These are phyloP conservation scores for Gleditsia sinensis DNA, from an alignment of 306 rosid species.

Conservation along the genomic window DNA sequence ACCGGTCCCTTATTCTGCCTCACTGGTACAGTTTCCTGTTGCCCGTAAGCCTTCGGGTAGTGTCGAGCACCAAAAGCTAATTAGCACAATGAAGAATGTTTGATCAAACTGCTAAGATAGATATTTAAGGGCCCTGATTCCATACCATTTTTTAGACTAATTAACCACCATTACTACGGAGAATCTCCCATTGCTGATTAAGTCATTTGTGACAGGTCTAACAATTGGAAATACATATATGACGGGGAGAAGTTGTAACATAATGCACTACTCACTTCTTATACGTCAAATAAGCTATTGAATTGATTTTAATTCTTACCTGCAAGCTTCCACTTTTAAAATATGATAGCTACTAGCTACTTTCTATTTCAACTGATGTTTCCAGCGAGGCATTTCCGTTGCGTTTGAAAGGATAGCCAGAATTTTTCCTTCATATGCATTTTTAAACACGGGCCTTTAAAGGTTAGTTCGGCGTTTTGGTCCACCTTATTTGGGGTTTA, in stretches of 20 bases:
- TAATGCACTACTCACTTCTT: conserved; percentile 25
- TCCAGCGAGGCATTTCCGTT: background rate
- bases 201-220: background rate
- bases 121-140: conserved; percentile 16
- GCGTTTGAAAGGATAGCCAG: no score
- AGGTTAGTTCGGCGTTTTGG: no score
- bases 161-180: conserved; percentile 19
- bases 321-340: conserved; percentile 11
- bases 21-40: conserved; percentile 12
- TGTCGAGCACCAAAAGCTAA: conserved; percentile 34
- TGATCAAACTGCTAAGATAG: conserved; percentile 2
- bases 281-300: conserved; percentile 28
- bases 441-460: no score
- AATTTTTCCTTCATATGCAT: no score
- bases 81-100: conserved; percentile 31
- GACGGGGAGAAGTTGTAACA: conserved; percentile 27
- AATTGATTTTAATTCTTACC: conserved; percentile 10
- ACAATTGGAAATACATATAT: conserved; percentile 3
- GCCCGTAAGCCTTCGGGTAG: conserved; percentile 2
- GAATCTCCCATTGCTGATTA: conserved; percentile 22
- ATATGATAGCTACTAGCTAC: background rate
- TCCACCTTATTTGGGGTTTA: no score
- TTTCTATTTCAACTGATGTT: background rate
- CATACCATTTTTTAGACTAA: conserved; percentile 38
- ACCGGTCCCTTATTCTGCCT: conserved; percentile 38